A percentile compares a stretch with the other conserved stretches of the same genome.
phyloP scores from a whole-genome alignment of 2,329 filamentous ascomycete species.

The Apiospora koreana region DNA sequence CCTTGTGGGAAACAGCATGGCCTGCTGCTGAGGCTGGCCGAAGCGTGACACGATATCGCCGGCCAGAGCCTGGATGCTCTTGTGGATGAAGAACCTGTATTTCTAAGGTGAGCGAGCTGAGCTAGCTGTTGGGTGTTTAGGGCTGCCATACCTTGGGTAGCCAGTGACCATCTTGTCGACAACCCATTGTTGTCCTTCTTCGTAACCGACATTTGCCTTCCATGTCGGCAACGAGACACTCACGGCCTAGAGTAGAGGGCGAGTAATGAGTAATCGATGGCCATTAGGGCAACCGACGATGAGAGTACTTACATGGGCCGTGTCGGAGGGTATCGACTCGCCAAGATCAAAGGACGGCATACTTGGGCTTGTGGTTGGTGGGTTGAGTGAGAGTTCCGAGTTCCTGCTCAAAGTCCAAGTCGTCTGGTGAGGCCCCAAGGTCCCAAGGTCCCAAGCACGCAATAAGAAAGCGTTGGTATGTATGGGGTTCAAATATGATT shows the following conservation, averaged over 20 bases:
- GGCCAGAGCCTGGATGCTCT: slow-evolving; percentile 74
- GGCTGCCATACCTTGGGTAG: slow-evolving; percentile 70
- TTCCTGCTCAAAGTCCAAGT: not conserved
- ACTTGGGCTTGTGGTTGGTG: not conserved
- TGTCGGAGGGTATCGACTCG: slow-evolving; percentile 75
- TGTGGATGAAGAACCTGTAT: slow-evolving; percentile 90
- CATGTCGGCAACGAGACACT: slow-evolving; percentile 96
- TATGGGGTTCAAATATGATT: too few relatives aligned
- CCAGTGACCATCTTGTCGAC: slow-evolving; percentile 81
- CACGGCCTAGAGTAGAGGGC: slow-evolving; percentile 66
- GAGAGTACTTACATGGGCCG: slow-evolving; percentile 67
- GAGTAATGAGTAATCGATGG: not conserved
- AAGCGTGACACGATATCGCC: slow-evolving; percentile 65
- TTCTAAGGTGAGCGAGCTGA: not conserved
- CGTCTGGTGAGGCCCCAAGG: not conserved
- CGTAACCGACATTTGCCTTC: slow-evolving; percentile 87
- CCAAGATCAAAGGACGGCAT: slow-evolving; percentile 58
- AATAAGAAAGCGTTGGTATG: too few relatives aligned
- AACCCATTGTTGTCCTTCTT: slow-evolving; percentile 91
- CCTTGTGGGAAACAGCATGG: slow-evolving; percentile 80
- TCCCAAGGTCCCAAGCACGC: not conserved
- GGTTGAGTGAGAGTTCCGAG: not conserved
- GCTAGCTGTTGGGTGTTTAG: not conserved
- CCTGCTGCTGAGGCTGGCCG: slow-evolving; percentile 63
- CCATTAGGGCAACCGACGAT: not conserved